Conservation (phyloP, 805 yeast genomes). For the Candida pseudoglaebosa region DNA sequence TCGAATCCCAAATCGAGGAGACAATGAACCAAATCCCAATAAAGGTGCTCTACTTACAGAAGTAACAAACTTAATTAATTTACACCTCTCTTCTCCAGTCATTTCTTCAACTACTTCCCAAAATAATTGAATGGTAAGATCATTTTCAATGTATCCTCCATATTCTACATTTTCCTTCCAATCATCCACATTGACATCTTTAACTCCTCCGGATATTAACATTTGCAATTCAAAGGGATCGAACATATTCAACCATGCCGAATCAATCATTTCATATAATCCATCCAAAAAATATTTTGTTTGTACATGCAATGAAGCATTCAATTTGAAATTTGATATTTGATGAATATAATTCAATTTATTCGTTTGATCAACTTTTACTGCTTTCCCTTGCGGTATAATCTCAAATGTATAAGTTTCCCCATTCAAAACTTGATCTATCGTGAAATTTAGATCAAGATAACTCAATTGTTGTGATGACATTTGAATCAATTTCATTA, state of each 20-base stretch:
- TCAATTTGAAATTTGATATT: constrained; percentile 74
- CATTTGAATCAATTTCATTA: constrained; percentile 60
- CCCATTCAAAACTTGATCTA: constrained; percentile 45
- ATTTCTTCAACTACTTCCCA: constrained; percentile 78
- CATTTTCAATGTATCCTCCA: constrained; percentile 57
- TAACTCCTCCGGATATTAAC: constrained; percentile 76
- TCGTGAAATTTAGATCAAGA: constrained; percentile 64
- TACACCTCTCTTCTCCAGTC: constrained; percentile 54
- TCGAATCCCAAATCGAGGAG: constrained; percentile 78
- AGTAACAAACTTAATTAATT: constrained; percentile 82
- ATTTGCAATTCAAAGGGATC: constrained; percentile 79
- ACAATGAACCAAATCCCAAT: constrained; percentile 71
- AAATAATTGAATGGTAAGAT: constrained; percentile 58
- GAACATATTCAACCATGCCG: constrained; percentile 80
- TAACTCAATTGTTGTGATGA: constrained; percentile 50
- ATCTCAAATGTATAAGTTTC: constrained; percentile 50
- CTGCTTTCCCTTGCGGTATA: constrained; percentile 48
- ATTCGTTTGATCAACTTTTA: constrained; percentile 57
- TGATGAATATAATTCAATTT: constrained; percentile 71
- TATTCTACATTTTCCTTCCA: constrained; percentile 58
- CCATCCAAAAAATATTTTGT: constrained; percentile 67
- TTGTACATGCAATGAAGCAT: constrained; percentile 55
- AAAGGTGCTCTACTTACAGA: constrained; percentile 91
- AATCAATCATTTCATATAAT: constrained; percentile 59
- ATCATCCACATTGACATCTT: constrained; percentile 68